Evolutionary conservation across 2,329 filamentous ascomycete species (phyloP).

Genomic region (Periconia digitata): DNA sequence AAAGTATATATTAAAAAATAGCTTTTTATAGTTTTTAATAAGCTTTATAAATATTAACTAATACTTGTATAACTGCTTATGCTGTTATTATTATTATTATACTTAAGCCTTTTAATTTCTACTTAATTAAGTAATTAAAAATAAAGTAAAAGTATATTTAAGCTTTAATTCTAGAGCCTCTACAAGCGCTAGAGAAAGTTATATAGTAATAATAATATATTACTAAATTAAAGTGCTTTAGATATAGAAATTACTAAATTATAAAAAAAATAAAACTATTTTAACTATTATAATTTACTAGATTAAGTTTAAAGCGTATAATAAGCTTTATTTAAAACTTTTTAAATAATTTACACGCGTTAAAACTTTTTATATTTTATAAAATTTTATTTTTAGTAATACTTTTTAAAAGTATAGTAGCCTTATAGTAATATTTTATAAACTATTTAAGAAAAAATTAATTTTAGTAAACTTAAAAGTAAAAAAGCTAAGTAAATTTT

Average conservation of each 20-base stretch:
- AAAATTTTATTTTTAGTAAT: too few relatives aligned
- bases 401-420: too few relatives aligned
- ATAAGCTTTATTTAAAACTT: background rate
- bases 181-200: background rate
- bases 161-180: background rate
- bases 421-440: too few relatives aligned
- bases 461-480: too few relatives aligned
- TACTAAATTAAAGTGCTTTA: background rate
- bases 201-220: background rate
- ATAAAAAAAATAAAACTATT: background rate
- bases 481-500: too few relatives aligned
- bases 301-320: background rate
- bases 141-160: background rate
- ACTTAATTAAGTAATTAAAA: background rate
- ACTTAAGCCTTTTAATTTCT: background rate
- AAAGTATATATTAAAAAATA: background rate
- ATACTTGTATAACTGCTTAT: background rate
- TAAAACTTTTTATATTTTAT: too few relatives aligned
- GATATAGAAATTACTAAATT: background rate
- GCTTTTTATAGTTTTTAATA: background rate
- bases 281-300: background rate
- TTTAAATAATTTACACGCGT: background rate
- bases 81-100: background rate
- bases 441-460: too few relatives aligned
- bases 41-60: background rate